Evolutionary conservation across 257 asterid species (phyloP).

Genomic region (Plantago ovata): DNA sequence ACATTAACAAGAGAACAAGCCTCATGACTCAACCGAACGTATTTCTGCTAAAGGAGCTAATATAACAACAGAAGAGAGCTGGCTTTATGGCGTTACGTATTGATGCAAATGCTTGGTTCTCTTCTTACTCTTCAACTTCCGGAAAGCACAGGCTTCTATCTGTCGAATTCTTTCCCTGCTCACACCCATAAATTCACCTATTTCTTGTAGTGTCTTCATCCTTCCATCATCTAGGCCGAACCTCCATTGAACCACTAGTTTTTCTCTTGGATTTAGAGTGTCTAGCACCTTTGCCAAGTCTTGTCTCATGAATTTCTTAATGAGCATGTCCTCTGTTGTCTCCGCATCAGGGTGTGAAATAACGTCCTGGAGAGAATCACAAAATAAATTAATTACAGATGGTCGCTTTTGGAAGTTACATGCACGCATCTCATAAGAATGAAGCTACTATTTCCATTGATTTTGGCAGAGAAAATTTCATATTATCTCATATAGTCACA

Average conservation of each 20-base stretch:
- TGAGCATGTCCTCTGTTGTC: conserved; percentile 68
- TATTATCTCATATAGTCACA: too few species aligned
- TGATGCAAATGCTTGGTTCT: conserved; percentile 73
- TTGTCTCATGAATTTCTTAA: conserved; percentile 71
- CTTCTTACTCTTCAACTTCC: conserved; percentile 90
- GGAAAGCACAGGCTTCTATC: conserved; percentile 76
- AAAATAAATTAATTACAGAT: too few species aligned
- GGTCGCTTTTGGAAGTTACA: too few species aligned
- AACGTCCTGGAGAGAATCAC: conserved; percentile 50
- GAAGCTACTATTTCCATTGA: too few species aligned
- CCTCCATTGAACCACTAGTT: conserved; percentile 73
- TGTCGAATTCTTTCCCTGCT: conserved; percentile 93
- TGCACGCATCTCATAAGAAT: too few species aligned
- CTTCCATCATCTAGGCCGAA: conserved; percentile 86
- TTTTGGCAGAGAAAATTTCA: too few species aligned
- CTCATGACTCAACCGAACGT: conserved; percentile 35
- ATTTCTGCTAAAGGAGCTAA: conserved; percentile 21
- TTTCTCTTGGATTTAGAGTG: conserved; percentile 74
- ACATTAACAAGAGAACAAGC: conserved; percentile 22
- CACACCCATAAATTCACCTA: conserved; percentile 88
- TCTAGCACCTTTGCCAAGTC: conserved; percentile 71
- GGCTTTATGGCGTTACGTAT: conserved; percentile 41
- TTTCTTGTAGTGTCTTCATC: conserved; percentile 85
- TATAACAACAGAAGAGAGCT: neutral
- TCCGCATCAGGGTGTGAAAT: conserved; percentile 85